These are phyloP conservation scores for Durio zibethinus DNA, from an alignment of 345 rosid genomes.

Conservation along the genomic window DNA sequence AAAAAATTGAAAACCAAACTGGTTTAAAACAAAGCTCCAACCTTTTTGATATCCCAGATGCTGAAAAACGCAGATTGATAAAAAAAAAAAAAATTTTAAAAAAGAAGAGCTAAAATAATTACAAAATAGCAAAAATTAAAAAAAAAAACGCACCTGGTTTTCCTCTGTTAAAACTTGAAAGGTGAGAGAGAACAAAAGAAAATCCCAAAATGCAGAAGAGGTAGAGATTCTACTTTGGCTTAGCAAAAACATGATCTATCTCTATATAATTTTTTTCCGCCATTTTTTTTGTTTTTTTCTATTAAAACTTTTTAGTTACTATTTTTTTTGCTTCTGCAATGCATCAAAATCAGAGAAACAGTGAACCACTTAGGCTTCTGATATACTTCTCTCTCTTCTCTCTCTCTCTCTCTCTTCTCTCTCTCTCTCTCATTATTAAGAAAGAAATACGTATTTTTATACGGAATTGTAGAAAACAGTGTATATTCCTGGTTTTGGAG, in stretches of 20 bases:
- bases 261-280: background rate
- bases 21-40: constrained; percentile 5
- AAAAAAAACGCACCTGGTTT: constrained; percentile 30
- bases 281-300: background rate
- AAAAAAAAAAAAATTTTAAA: background rate
- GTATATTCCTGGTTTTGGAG: constrained; percentile 19
- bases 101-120: background rate
- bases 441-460: constrained; percentile 22
- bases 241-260: background rate
- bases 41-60: background rate
- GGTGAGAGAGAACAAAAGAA: background rate
- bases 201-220: constrained; percentile 24
- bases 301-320: background rate
- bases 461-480: constrained; percentile 8
- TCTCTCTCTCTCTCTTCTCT: constrained; percentile 10
- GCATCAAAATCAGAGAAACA: constrained; percentile 41
- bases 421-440: constrained; percentile 27
- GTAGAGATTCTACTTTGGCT: background rate
- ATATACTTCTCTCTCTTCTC: constrained; percentile 28
- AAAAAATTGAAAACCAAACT: constrained; percentile 12
- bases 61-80: background rate
- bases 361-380: constrained; percentile 32
- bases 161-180: constrained; percentile 4
- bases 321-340: constrained; percentile 20
- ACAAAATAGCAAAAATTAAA: background rate